Evolutionary conservation across 1,139 yeast species (phyloP).

Genomic region (Yamadazyma songkhlaensis): DNA sequence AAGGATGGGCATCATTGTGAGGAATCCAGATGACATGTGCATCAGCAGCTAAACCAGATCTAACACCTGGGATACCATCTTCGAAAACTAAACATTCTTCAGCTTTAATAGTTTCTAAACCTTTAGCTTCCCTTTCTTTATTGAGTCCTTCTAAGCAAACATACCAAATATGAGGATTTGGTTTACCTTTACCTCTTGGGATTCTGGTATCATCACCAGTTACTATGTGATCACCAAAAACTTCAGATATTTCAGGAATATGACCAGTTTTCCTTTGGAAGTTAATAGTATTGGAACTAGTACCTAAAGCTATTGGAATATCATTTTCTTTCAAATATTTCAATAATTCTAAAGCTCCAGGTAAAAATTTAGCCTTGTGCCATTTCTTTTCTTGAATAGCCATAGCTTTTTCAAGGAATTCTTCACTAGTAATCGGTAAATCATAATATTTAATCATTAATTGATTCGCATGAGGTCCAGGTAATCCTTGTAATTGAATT

Average conservation of each 20-base stretch:
- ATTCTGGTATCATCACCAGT: slow-evolving; percentile 88
- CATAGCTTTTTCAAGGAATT: slow-evolving; percentile 50
- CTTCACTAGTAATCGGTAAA: slow-evolving; percentile 65
- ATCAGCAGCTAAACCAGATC: slow-evolving; percentile 80
- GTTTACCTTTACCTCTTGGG: slow-evolving; percentile 85
- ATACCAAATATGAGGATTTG: slow-evolving; percentile 89
- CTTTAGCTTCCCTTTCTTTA: slow-evolving; percentile 29
- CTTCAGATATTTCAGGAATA: slow-evolving; percentile 54
- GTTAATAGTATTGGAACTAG: slow-evolving; percentile 68
- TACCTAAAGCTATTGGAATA: slow-evolving; percentile 89
- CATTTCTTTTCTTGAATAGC: slow-evolving; percentile 59
- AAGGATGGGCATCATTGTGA: slow-evolving; percentile 62
- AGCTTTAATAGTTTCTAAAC: slow-evolving; percentile 51
- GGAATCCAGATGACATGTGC: slow-evolving; percentile 92
- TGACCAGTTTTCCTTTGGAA: slow-evolving; percentile 69
- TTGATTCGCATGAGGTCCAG: slow-evolving; percentile 67
- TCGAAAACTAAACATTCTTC: slow-evolving; percentile 88
- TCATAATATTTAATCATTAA: slow-evolving; percentile 65
- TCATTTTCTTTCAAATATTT: slow-evolving; percentile 41
- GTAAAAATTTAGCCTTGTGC: slow-evolving; percentile 64
- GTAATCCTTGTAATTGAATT: slow-evolving; percentile 82
- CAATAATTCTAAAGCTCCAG: slow-evolving; percentile 79
- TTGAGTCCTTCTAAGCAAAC: slow-evolving; percentile 74
- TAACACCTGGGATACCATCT: slow-evolving; percentile 89
- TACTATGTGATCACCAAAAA: slow-evolving; percentile 67